phyloP scores from a whole-genome alignment of 768 basidiomycete species.

The Lyophyllum decastes region DNA sequence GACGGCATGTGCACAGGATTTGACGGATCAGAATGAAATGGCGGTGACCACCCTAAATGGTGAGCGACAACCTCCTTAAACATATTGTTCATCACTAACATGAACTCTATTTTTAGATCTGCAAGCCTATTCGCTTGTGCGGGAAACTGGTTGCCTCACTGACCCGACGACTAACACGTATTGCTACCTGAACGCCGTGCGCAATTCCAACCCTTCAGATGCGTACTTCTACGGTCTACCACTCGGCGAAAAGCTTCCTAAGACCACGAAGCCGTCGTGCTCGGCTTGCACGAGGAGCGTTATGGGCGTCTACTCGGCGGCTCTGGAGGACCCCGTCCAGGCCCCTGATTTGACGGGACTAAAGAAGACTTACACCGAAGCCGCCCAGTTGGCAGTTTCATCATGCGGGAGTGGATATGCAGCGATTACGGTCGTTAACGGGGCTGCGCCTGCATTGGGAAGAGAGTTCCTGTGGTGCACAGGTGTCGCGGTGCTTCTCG shows the following conservation, averaged over 20 bases:
- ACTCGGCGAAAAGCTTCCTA: conserved; percentile 55
- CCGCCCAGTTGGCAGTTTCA: conserved; percentile 44
- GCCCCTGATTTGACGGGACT: conserved; percentile 26
- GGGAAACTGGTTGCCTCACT: conserved; percentile 57
- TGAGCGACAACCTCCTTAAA: conserved; percentile 26
- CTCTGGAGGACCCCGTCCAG: conserved; percentile 33
- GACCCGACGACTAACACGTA: conserved; percentile 63
- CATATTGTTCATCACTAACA: not conserved
- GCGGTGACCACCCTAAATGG: conserved; percentile 58
- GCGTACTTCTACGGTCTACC: conserved; percentile 75
- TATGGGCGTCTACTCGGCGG: conserved; percentile 53
- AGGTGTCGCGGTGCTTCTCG: not conserved
- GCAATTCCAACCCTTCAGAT: conserved; percentile 58
- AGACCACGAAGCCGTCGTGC: conserved; percentile 53
- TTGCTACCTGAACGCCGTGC: conserved; percentile 72
- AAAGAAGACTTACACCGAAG: conserved; percentile 47
- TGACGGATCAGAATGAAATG: conserved; percentile 50
- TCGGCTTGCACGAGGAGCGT: conserved; percentile 63
- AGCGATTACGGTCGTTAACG: conserved; percentile 15
- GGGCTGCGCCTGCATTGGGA: not conserved
- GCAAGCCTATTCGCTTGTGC: conserved; percentile 62
- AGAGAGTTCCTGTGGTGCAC: conserved; percentile 8
- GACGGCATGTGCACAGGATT: conserved; percentile 55
- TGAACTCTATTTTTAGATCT: conserved; percentile 44
- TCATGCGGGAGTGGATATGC: conserved; percentile 58